Conservation (phyloP, 164 flowering plant genomes). For the Warburgia ugandensis region DNA sequence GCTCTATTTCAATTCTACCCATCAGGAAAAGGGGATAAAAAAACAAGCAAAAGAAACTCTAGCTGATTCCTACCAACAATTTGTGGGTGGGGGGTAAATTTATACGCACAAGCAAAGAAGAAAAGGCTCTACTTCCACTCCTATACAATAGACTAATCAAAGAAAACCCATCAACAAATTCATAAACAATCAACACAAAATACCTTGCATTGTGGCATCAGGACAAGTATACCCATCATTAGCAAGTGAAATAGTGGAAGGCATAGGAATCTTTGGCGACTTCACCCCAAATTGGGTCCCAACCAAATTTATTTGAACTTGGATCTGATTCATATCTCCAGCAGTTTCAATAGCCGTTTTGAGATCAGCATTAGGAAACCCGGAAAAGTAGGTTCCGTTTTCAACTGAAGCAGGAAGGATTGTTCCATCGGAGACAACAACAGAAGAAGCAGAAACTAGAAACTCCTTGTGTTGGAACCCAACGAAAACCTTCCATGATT, state of each 20-base stretch:
- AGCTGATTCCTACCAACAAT: too few species aligned
- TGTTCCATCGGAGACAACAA: slow-evolving; percentile 62
- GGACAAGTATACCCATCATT: slow-evolving; percentile 74
- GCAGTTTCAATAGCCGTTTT: slow-evolving; percentile 80
- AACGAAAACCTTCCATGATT: slow-evolving; percentile 54
- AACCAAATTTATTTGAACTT: slow-evolving; percentile 41
- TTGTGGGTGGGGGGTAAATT: too few species aligned
- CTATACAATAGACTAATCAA: too few species aligned
- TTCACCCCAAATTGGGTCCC: slow-evolving; percentile 82
- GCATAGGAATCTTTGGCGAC: slow-evolving; percentile 55
- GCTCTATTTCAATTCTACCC: too few species aligned
- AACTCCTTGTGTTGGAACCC: slow-evolving; percentile 50
- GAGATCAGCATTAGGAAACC: slow-evolving; percentile 65
- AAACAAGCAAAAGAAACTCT: too few species aligned
- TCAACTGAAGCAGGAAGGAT: slow-evolving; percentile 52
- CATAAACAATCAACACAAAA: too few species aligned
- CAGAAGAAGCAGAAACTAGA: slow-evolving; percentile 67
- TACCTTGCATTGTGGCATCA: slow-evolving; percentile 32
- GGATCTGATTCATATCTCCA: slow-evolving; percentile 64
- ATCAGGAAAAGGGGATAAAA: too few species aligned
- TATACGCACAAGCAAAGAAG: too few species aligned
- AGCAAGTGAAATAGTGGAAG: slow-evolving; percentile 42
- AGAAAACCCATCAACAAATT: too few species aligned
- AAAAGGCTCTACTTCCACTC: too few species aligned
- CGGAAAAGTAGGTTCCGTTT: slow-evolving; percentile 65